Percentiles rank a stretch among this genome's conserved stretches.
Conservation (phyloP, 345 rosid genomes). For the Salix koriyanagi region DNA sequence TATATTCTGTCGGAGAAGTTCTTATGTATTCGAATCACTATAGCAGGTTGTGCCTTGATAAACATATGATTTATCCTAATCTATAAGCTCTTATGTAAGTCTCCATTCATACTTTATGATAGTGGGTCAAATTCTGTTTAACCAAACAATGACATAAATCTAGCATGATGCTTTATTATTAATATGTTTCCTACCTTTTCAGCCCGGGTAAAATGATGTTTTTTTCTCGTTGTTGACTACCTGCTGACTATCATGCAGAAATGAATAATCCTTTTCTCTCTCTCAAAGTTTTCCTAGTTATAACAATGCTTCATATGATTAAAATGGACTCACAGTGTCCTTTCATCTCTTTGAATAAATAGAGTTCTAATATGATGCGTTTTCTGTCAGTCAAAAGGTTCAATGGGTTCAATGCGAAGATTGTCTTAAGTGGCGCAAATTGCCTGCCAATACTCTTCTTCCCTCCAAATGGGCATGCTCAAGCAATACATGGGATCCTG, state of each 20-base stretch:
- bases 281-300: neutral
- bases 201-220: too few relatives aligned
- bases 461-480: slow-evolving; percentile 69
- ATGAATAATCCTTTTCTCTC: neutral
- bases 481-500: slow-evolving; percentile 58
- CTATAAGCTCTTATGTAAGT: too few relatives aligned
- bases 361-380: slow-evolving; percentile 5
- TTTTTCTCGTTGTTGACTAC: too few relatives aligned
- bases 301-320: neutral
- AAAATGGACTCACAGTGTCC: neutral
- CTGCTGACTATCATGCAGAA: neutral
- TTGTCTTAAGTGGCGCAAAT: slow-evolving; percentile 68
- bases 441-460: slow-evolving; percentile 59
- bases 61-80: too few relatives aligned
- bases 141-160: too few relatives aligned
- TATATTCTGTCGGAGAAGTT: too few relatives aligned
- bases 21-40: too few relatives aligned
- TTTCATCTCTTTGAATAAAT: neutral
- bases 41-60: too few relatives aligned
- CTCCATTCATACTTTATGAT: too few relatives aligned
- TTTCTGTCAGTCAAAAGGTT: slow-evolving; percentile 45
- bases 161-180: too few relatives aligned
- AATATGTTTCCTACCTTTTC: too few relatives aligned
- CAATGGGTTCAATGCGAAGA: slow-evolving; percentile 80
- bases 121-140: too few relatives aligned